Conservation (phyloP, 116 monocot genomes). For the Cymodocea nodosa region DNA sequence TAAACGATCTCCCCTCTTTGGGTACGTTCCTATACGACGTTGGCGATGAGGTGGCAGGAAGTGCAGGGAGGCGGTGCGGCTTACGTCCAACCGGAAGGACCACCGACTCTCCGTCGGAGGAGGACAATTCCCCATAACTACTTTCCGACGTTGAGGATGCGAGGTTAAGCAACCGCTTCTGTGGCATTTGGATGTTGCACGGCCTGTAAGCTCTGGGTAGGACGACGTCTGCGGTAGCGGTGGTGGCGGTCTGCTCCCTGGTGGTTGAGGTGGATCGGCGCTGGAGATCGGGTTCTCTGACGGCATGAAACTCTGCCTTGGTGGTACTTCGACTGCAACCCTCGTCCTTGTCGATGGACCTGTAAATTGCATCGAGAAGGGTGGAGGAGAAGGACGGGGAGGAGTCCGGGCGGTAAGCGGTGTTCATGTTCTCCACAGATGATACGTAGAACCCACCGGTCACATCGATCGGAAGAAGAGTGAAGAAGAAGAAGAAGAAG, state of each 20-base stretch:
- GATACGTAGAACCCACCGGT: no score
- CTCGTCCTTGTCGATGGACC: conserved; percentile 43
- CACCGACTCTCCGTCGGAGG: conserved; percentile 43
- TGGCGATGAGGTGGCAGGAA: not conserved
- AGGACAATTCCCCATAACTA: conserved; percentile 55
- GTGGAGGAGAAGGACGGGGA: conserved; percentile 62
- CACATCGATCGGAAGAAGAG: no score
- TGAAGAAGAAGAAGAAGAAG: no score
- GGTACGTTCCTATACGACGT: not conserved
- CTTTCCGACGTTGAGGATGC: conserved; percentile 43
- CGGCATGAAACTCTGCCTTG: not conserved
- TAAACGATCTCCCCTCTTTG: conserved; percentile 12
- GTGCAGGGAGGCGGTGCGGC: not conserved
- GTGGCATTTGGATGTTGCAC: not conserved
- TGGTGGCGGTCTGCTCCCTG: not conserved
- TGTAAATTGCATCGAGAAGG: conserved; percentile 68
- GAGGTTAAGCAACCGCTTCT: conserved; percentile 1
- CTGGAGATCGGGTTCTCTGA: not conserved
- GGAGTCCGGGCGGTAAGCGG: not conserved
- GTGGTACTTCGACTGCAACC: not conserved
- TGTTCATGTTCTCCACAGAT: not conserved
- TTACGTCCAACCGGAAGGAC: not conserved
- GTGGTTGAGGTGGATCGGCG: not conserved
- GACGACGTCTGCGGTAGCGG: not conserved
- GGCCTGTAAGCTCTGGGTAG: not conserved